Conservation (phyloP, 805 yeast species). For the Candida pseudofarinosa region DNA sequence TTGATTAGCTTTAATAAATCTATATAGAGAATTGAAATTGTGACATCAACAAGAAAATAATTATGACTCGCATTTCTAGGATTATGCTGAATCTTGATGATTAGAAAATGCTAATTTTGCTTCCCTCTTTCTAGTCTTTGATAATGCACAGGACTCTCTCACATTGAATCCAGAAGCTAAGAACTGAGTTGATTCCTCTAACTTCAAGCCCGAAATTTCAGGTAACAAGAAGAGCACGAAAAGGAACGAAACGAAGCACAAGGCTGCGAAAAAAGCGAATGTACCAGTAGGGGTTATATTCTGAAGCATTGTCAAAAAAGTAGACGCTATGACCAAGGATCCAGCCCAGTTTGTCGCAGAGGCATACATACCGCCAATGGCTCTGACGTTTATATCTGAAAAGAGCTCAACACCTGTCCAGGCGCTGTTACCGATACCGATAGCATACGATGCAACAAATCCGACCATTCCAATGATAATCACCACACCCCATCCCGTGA, state of each 20-base stretch:
- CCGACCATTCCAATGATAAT: conserved; percentile 81
- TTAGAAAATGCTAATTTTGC: background rate
- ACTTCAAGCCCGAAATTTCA: conserved; percentile 82
- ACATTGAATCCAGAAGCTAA: conserved; percentile 85
- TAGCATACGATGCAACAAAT: conserved; percentile 85
- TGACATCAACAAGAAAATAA: background rate
- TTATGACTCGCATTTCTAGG: background rate
- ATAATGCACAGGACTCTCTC: conserved; percentile 41
- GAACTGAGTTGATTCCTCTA: conserved; percentile 86
- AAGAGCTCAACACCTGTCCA: conserved; percentile 97
- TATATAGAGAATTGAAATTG: conserved; percentile 1
- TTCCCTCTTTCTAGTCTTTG: conserved; percentile 30
- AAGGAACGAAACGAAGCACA: conserved; percentile 66
- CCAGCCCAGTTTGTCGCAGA: conserved; percentile 97
- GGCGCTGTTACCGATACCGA: conserved; percentile 96
- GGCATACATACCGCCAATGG: conserved; percentile 85
- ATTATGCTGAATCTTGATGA: background rate
- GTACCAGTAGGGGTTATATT: conserved; percentile 95
- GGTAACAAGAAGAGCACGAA: conserved; percentile 85
- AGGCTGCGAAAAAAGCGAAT: conserved; percentile 82
- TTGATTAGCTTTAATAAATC: background rate
- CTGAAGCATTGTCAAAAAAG: conserved; percentile 90
- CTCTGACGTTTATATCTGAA: conserved; percentile 85
- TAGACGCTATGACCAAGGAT: conserved; percentile 82
- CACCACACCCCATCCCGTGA: conserved; percentile 83